A percentile compares a stretch with the other conserved stretches of the same genome.
phyloP scores from a whole-genome alignment of 768 basidiomycete species.

The Sutorius australiensis region DNA sequence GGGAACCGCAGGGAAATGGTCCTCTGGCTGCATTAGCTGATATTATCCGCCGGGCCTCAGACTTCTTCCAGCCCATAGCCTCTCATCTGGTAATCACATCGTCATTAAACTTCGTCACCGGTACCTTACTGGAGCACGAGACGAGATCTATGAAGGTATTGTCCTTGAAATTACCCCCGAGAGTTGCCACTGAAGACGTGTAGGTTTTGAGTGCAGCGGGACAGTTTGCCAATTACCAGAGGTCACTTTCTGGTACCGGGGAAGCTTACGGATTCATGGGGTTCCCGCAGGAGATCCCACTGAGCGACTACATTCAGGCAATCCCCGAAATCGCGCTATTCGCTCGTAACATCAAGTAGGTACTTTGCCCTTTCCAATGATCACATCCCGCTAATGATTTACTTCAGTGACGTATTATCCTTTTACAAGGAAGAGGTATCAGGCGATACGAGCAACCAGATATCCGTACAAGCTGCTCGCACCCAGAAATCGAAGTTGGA shows the following conservation, averaged over 20 bases:
- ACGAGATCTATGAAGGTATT: constrained; percentile 19
- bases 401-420: not conserved
- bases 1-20: constrained; percentile 26
- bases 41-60: constrained; percentile 29
- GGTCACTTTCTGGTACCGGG: not conserved
- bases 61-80: constrained; percentile 26
- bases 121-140: constrained; percentile 29
- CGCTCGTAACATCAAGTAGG: not conserved
- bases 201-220: not conserved
- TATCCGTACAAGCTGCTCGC: not conserved
- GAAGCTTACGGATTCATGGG: not conserved
- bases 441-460: not conserved
- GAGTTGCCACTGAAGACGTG: not conserved
- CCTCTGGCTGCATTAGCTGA: constrained; percentile 34
- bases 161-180: not conserved
- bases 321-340: not conserved
- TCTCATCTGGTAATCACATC: constrained; percentile 36
- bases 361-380: not conserved
- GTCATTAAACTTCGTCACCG: constrained; percentile 33
- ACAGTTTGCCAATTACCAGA: not conserved
- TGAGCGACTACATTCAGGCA: not conserved
- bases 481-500: not conserved
- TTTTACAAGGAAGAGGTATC: not conserved
- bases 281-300: not conserved
- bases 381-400: not conserved